phyloP scores from a whole-genome alignment of 202 grass and related monocot species.

The Tripidium arundinaceum region DNA sequence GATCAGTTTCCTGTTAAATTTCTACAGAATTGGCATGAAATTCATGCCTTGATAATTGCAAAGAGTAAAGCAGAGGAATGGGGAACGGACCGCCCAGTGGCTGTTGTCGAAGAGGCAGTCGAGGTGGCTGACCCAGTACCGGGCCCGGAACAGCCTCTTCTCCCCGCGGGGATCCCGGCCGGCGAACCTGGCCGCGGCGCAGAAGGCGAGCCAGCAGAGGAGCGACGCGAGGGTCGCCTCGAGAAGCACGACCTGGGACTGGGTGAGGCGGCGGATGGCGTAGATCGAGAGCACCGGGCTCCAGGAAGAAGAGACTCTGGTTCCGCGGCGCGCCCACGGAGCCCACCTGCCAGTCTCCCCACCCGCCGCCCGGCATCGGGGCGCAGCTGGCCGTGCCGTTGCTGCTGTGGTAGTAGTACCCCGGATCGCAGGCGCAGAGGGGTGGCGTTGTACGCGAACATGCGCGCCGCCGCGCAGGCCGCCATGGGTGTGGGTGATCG shows the following conservation, averaged over 20 bases:
- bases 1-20: background rate
- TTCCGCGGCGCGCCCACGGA: constrained; percentile 48
- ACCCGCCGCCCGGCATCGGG: constrained; percentile 5
- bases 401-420: constrained; percentile 37
- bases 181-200: constrained; percentile 49
- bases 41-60: background rate
- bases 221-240: constrained; percentile 45
- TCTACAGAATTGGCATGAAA: background rate
- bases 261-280: constrained; percentile 67
- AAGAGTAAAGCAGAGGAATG: no score
- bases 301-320: constrained; percentile 62
- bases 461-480: constrained; percentile 49
- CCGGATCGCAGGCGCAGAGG: constrained; percentile 83
- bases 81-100: constrained; percentile 60
- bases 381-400: constrained; percentile 21
- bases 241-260: constrained; percentile 86
- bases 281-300: constrained; percentile 60
- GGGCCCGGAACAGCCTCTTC: constrained; percentile 48
- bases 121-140: constrained; percentile 70
- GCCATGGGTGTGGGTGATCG: constrained; percentile 19
- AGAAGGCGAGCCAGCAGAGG: constrained; percentile 72
- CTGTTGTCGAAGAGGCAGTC: constrained; percentile 66
- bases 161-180: constrained; percentile 47
- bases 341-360: constrained; percentile 58
- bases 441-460: constrained; percentile 66